A percentile compares a stretch with the other conserved stretches of the same genome.
phyloP scores from a whole-genome alignment of 805 yeast species.

The Ogataea wickerhamii region DNA sequence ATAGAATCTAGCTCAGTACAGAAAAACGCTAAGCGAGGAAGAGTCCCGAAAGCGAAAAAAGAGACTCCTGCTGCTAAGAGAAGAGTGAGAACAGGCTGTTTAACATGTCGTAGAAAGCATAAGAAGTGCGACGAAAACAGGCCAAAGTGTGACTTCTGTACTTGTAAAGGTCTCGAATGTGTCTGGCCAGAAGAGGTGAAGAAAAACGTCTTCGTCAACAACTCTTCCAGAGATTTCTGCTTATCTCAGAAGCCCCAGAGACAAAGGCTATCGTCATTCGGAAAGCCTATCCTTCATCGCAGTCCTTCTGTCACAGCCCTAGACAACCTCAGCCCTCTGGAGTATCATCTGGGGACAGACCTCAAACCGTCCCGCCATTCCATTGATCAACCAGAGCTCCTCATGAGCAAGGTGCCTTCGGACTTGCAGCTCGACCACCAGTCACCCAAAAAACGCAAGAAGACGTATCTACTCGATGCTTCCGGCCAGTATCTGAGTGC shows the following conservation, averaged over 20 bases:
- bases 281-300: slow-evolving; percentile 4
- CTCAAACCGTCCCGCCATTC: slow-evolving; percentile 10
- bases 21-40: slow-evolving; percentile 18
- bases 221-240: slow-evolving; percentile 26
- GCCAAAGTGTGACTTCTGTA: slow-evolving; percentile 49
- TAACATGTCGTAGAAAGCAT: slow-evolving; percentile 51
- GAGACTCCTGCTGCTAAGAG: slow-evolving; percentile 34
- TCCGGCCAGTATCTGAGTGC: slow-evolving; percentile 14
- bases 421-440: slow-evolving; percentile 4
- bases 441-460: slow-evolving; percentile 12
- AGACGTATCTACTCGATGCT: slow-evolving; percentile 11
- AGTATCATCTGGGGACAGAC: slow-evolving; percentile 17
- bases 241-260: slow-evolving; percentile 12
- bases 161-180: slow-evolving; percentile 34
- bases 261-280: slow-evolving; percentile 4
- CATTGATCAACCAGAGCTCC: slow-evolving; percentile 18
- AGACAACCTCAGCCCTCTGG: slow-evolving; percentile 15
- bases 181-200: slow-evolving; percentile 35
- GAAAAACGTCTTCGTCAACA: slow-evolving; percentile 26
- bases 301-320: slow-evolving; percentile 1
- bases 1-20: not conserved
- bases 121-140: slow-evolving; percentile 54
- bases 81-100: slow-evolving; percentile 44
- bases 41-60: slow-evolving; percentile 22
- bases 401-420: slow-evolving; percentile 5